These are phyloP conservation scores for Tetrapisispora pingtungensis DNA, from an alignment of 805 yeast species.

Conservation along the genomic window DNA sequence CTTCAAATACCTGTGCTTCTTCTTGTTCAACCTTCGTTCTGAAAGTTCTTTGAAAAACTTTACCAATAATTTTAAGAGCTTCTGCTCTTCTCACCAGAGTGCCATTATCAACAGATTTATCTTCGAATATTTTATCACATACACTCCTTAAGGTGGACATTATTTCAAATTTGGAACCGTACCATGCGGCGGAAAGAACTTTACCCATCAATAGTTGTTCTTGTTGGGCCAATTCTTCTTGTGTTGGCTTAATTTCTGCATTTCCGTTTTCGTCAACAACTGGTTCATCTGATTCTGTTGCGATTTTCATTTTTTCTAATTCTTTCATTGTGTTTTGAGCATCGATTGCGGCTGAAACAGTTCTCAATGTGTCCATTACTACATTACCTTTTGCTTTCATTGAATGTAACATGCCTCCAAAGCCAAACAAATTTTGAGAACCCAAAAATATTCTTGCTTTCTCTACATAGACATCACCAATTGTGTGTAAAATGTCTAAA, in stretches of 20 bases:
- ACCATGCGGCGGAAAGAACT: conserved; percentile 78
- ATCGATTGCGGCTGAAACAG: conserved; percentile 64
- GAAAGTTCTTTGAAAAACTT: conserved; percentile 46
- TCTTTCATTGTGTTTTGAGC: conserved; percentile 75
- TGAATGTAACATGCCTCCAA: conserved; percentile 65
- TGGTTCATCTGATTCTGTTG: conserved; percentile 32
- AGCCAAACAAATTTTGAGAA: conserved; percentile 51
- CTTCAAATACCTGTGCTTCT: conserved; percentile 71
- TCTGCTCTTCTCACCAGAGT: conserved; percentile 53
- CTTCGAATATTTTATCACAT: conserved; percentile 55
- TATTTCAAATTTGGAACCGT: conserved; percentile 69
- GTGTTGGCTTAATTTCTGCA: conserved; percentile 47
- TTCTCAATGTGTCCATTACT: conserved; percentile 59
- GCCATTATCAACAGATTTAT: conserved; percentile 38
- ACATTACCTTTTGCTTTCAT: conserved; percentile 67
- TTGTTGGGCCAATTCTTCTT: conserved; percentile 57
- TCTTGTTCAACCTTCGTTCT: conserved; percentile 63
- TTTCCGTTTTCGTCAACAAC: conserved; percentile 40
- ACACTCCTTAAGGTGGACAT: conserved; percentile 62
- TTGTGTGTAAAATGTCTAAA: conserved; percentile 65
- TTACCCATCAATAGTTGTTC: conserved; percentile 71
- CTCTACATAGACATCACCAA: conserved; percentile 58
- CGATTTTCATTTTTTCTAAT: conserved; percentile 54
- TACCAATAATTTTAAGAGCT: conserved; percentile 50
- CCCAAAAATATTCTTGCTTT: conserved; percentile 58